A percentile compares a stretch with the other conserved stretches of the same genome.
phyloP scores from a whole-genome alignment of 148 eudicot species.

The Linanthus parryae region DNA sequence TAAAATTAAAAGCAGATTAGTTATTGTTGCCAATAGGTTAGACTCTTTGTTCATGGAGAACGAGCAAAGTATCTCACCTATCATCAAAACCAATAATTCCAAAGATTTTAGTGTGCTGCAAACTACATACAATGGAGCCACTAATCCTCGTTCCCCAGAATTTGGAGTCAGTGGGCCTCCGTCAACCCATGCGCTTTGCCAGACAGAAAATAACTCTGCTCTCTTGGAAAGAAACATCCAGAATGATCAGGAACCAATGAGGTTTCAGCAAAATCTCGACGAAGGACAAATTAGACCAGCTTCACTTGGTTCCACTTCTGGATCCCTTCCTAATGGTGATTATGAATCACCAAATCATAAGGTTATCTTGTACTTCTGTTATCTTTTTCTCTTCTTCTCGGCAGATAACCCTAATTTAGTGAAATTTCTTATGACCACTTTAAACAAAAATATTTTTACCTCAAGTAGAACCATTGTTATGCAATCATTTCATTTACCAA shows the following conservation, averaged over 20 bases:
- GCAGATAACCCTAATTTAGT: not conserved
- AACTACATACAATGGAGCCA: constrained; percentile 11
- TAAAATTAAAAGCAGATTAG: constrained; percentile 17
- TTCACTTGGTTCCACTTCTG: constrained; percentile 23
- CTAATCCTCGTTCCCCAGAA: constrained; percentile 2
- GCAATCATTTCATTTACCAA: not conserved
- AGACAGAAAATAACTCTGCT: constrained; percentile 2
- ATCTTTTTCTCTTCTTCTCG: not conserved
- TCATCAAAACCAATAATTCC: constrained; percentile 8
- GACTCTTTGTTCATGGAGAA: constrained; percentile 14
- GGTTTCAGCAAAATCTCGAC: constrained; percentile 3
- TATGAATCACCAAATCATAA: constrained; percentile 19
- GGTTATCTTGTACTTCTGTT: constrained; percentile 21
- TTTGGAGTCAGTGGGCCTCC: constrained; percentile 17
- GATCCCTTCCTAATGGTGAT: constrained; percentile 16
- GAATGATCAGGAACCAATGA: constrained; percentile 14
- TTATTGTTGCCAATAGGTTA: constrained; percentile 16
- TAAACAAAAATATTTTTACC: not conserved
- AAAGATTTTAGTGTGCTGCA: constrained; percentile 16
- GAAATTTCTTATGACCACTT: no score
- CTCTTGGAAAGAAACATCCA: constrained; percentile 14
- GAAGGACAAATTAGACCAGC: constrained; percentile 12
- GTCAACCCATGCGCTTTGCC: no score
- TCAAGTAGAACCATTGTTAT: not conserved
- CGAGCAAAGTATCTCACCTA: constrained; percentile 18